Evolutionary conservation across 768 basidiomycete species (phyloP), one percentile per base, ranked within the genome.

Genomic region (Collybiopsis confluens): DNA sequence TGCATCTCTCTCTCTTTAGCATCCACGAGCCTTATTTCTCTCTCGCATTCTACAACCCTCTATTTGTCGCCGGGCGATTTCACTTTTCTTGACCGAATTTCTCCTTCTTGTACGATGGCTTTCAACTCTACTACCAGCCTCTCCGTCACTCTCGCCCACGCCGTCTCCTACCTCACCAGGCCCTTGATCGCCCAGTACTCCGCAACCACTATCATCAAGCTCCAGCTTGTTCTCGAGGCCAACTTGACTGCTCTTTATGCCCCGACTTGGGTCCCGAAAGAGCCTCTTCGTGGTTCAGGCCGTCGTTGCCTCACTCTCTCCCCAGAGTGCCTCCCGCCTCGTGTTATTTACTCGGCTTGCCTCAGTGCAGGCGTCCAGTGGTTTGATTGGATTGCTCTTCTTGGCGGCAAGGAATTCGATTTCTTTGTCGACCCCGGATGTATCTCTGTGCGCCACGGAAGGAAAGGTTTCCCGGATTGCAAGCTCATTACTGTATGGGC

Each of bases 351-450:
- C 70, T 70, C 80, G 51, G 85, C 88, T 13, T 90, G 89, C 68
- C 71, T 83, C 52, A 73, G 82, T 21, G 74, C 85, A 36, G 81
- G 81, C 54, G 76, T 91, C 28, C 85, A 88, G 62, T 92, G 90
- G 90, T 83, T 83, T 54, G 82, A 88, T 64, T 92, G 90, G 90
- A 87, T 90, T 51, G 60, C 75, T 43, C 72, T 78, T 54, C 79
- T 91, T 43, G 88, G 89, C 10, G 77, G 80, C 59, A 69, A 72
- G 54, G 85, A 87, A 69, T 84, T 91, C 64, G 89, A 91, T 67
- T 78, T 92, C 56, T 86, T 88, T 68, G 79, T 90, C 61, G 86
- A 91, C 66, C 90, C 90, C 58, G 89, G 88, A 56, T 83, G 80
- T 65, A 80, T 92, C 58, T 85, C 85, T 55, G 71, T 88, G 58